Conservation (phyloP, 164 flowering plant species). For the Amborella trichopoda region DNA sequence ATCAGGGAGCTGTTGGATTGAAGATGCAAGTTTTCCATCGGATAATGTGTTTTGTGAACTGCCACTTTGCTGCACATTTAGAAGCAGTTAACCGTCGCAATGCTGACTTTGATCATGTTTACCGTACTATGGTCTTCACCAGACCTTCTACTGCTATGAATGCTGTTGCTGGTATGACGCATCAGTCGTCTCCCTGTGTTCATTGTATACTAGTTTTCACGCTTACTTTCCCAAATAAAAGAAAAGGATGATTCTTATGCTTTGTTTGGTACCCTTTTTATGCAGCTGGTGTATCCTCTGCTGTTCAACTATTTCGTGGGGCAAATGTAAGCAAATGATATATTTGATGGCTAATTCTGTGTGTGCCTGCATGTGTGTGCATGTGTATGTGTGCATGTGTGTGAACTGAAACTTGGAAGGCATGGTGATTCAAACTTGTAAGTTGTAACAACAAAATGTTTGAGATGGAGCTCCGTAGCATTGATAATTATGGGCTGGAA, state of each 20-base stretch:
- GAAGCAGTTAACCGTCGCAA: conserved; percentile 95
- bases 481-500: too few relatives aligned
- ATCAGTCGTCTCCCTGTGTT: conserved; percentile 13
- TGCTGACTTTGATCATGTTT: conserved; percentile 94
- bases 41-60: conserved; percentile 83
- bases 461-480: too few relatives aligned
- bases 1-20: conserved; percentile 96
- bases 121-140: conserved; percentile 59
- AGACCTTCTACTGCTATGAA: conserved; percentile 47
- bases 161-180: conserved; percentile 57
- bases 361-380: too few relatives aligned
- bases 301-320: conserved; percentile 36
- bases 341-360: too few relatives aligned
- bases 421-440: too few relatives aligned
- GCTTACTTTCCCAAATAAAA: conserved; percentile 20
- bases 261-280: conserved; percentile 36
- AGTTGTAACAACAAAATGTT: too few relatives aligned
- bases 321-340: conserved; percentile 42
- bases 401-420: too few relatives aligned
- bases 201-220: conserved; percentile 41
- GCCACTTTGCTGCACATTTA: conserved; percentile 97
- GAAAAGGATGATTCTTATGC: neutral
- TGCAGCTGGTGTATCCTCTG: conserved; percentile 62
- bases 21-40: conserved; percentile 88
- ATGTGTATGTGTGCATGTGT: too few relatives aligned